Evolutionary conservation across 1,284 basidiomycete species (phyloP).

Genomic region (Cryptococcus deneoformans): DNA sequence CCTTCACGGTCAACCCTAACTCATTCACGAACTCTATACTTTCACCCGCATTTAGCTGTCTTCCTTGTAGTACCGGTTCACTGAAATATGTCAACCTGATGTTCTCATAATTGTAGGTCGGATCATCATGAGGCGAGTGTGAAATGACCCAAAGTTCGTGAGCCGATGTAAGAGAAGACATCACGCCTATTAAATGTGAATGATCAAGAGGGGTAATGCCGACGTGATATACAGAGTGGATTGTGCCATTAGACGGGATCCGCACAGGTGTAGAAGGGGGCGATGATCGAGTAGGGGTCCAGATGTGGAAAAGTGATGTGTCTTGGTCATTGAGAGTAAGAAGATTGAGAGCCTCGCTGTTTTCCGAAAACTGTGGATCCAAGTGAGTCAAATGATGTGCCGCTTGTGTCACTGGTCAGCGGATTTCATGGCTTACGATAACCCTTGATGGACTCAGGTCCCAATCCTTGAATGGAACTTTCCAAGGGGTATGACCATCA

Average conservation of each 20-base stretch:
- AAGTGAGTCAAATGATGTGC: not conserved
- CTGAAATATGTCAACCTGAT: slow-evolving; percentile 19
- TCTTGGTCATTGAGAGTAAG: slow-evolving; percentile 5
- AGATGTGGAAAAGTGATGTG: slow-evolving; percentile 19
- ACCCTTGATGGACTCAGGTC: slow-evolving; percentile 11
- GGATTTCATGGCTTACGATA: slow-evolving; percentile 5
- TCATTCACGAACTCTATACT: too few species aligned
- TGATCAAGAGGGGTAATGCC: slow-evolving; percentile 25
- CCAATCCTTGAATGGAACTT: slow-evolving; percentile 10
- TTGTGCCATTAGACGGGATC: slow-evolving; percentile 18
- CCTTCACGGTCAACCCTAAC: too few species aligned
- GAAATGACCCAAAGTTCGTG: slow-evolving; percentile 22
- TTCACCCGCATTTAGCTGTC: too few species aligned
- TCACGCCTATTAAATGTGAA: slow-evolving; percentile 22
- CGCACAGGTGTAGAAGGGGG: slow-evolving; percentile 6
- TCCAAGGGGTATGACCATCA: slow-evolving; percentile 3
- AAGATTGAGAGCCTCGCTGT: slow-evolving; percentile 20
- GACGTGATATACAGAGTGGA: slow-evolving; percentile 17
- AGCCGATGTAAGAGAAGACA: slow-evolving; percentile 3
- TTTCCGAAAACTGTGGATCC: slow-evolving; percentile 15
- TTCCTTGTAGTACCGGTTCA: too few species aligned
- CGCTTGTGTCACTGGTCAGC: not conserved
- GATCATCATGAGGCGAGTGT: slow-evolving; percentile 23
- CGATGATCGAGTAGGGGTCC: slow-evolving; percentile 10
- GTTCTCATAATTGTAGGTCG: slow-evolving; percentile 22